Base-by-base conservation (phyloP, 1,284 basidiomycete genomes). In the Cutaneotrichosporon daszewskae region DNA sequence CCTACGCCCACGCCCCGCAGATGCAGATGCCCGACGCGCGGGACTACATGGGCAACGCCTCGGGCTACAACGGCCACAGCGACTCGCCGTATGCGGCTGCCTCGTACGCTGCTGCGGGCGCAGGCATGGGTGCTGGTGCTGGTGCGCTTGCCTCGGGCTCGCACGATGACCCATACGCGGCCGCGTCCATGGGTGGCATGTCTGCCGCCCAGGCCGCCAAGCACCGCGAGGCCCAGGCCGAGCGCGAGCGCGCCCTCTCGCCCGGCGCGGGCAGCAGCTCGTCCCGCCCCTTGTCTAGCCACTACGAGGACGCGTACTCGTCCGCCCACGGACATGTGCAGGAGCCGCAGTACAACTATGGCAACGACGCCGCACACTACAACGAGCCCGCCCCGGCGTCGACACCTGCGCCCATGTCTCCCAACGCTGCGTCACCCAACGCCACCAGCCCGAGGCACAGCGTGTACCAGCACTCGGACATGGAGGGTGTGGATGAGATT, bases 1-100 rank as follows among this genome's bases (percentile, higher is more conserved):
- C n/a, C n/a, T n/a, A n/a, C n/a, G n/a, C n/a, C n/a, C n/a, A n/a
- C n/a, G n/a, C n/a, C n/a, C n/a, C n/a, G n/a, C 51, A 56, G 17
- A 60, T 65, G 58, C 46, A 53, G 26, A 66, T 69, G 64, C 66
- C 66, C 17, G 66, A 69, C 40, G 59, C 64, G 8, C 43, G 58
- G 22, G 46, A 67, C 45, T 67, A 67, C 56, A 56, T 58, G 25
- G 47, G 33, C 19, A 46, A 47, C 20, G 43, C 38, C 11, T 3
- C 8, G 17, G 51, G 49, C 29, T 29, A 38, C 28, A 45, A 43
- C 14, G 54, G 52, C 24, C 45, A 53, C 33, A 46, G 41, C 10
- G 41, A 43, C 42, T 43, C 45, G 28, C 47, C 51, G 33, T 50
- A 45, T 13, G 41, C 26, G 4, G 43, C 37, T n/a, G 36, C 37